Base-by-base conservation (phyloP, 495 filamentous ascomycete species). In the Antarctomyces pellizariae region DNA sequence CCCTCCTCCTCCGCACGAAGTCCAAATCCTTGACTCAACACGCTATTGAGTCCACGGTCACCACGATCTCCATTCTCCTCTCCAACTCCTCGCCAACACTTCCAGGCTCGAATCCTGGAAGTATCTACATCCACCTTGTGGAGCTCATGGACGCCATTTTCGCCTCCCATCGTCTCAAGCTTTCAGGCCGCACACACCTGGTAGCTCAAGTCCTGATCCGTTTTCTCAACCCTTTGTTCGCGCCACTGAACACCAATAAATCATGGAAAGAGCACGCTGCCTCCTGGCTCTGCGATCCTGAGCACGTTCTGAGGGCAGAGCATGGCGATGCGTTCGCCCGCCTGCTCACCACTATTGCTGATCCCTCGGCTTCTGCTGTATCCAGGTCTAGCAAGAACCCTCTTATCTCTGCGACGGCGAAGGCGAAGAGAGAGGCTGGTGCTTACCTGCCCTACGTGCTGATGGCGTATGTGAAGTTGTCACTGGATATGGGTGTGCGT, bases 401-500 rank as follows among this genome's bases (percentile, higher is more conserved):
- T 26, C 58, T 92, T 9, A 71, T 66, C 26, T 78, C 82, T 30
- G 67, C 76, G 30, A 73, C 71, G 4, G 74, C 76, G 36, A 70
- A 65, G 28, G 76, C 75, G 15, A 71, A 71, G 43, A 61, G 66
- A 4, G 72, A 71, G 36, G 75, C 74, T 0, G 75, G 75, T 0
- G 66, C 74, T 45, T 64, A 76, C 48, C 57, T 86, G 43, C 70
- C 67, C 40, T 64, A 67, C 27, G 46, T 89, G 13, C 48, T 90
- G 17, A 67, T 67, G 51, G 51, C 64, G 30, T 90, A 82, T 42
- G 59, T 75, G 31, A 53, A 62, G 32, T 59, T 64, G 38, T 68
- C 72, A 35, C 55, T 92, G 12, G 53, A 58, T 22, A 41, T 36
- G 32, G 39, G 39, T 15, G n/a, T n/a, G n/a, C 39, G 49, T 2